phyloP scores from a whole-genome alignment of 179 eudicot species.

The Actinidia arguta region DNA sequence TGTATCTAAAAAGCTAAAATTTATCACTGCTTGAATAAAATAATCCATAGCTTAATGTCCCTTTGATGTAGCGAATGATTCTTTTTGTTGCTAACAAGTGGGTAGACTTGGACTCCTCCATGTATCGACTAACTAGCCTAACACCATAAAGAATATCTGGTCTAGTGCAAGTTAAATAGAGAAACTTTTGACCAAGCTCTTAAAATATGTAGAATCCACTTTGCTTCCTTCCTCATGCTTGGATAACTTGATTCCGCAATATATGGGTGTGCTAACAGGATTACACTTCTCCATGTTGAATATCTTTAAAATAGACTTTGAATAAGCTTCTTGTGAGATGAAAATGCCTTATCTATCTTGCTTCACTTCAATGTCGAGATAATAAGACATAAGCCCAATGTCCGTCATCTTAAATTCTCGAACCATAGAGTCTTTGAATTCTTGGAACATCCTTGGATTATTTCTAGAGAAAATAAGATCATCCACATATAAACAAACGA shows the following conservation, averaged over 20 bases:
- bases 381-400: background rate
- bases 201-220: background rate
- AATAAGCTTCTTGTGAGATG: background rate
- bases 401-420: background rate
- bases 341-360: background rate
- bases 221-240: no score
- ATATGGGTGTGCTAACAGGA: background rate
- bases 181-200: background rate
- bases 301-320: background rate
- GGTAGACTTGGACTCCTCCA: background rate
- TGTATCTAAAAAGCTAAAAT: background rate
- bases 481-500: background rate
- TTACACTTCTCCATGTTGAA: background rate
- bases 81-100: background rate
- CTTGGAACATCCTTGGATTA: background rate
- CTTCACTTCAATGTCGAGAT: background rate
- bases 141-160: background rate
- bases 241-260: background rate
- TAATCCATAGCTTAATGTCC: background rate
- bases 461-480: background rate
- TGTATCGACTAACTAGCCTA: background rate
- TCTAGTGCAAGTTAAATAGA: background rate
- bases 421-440: background rate
- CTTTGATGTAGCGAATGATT: background rate
- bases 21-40: background rate